Conservation (phyloP, 2,329 filamentous ascomycete genomes). For the Aspergillus sp. region DNA sequence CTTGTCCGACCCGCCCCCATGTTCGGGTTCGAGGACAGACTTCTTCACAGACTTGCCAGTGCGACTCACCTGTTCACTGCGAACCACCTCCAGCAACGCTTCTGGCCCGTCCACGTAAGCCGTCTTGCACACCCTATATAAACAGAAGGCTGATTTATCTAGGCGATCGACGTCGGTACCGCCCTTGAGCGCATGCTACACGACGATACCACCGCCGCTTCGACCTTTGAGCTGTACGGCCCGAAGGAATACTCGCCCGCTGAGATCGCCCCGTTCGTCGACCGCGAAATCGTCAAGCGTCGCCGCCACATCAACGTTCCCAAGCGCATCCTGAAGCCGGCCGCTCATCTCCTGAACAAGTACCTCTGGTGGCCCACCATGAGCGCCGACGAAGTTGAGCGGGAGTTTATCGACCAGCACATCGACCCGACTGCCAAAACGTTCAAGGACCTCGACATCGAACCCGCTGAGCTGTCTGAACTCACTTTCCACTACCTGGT, state of each 20-base stretch:
- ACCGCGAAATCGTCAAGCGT: conserved; percentile 88
- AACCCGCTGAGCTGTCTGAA: conserved; percentile 80
- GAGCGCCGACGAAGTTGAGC: conserved; percentile 82
- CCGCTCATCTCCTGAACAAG: conserved; percentile 74
- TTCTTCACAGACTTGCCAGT: conserved; percentile 81
- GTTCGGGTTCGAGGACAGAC: conserved; percentile 91
- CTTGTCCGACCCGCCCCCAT: conserved; percentile 91
- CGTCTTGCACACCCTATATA: background rate
- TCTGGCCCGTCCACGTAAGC: conserved; percentile 83
- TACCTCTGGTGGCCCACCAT: conserved; percentile 84
- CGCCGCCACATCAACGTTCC: conserved; percentile 90
- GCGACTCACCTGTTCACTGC: conserved; percentile 80
- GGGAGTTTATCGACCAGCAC: conserved; percentile 87
- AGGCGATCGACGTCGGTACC: conserved; percentile 85
- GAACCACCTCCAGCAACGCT: conserved; percentile 90
- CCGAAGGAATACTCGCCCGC: conserved; percentile 88
- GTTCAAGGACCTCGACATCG: conserved; percentile 88
- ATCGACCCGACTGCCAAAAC: conserved; percentile 93
- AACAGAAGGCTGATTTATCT: conserved; percentile 18
- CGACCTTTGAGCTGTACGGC: conserved; percentile 94
- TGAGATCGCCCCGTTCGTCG: conserved; percentile 83
- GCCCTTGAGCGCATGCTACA: conserved; percentile 88
- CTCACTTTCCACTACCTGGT: conserved; percentile 94
- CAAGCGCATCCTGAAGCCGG: conserved; percentile 73
- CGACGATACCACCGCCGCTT: conserved; percentile 83